phyloP scores from a whole-genome alignment of 306 rosid species.

The Vigna nakashimae region DNA sequence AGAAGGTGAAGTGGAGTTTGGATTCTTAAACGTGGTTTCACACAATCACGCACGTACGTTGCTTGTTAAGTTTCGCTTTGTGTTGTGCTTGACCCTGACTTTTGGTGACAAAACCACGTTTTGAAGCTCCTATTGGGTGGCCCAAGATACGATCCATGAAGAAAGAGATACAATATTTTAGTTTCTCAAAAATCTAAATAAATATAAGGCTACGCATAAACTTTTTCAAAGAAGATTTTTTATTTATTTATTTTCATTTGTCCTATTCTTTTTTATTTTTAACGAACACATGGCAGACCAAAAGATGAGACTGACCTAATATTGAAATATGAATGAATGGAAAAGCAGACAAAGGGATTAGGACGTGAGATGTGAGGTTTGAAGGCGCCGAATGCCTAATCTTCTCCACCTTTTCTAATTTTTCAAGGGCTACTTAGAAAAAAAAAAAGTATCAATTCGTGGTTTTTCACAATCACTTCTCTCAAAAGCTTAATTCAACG shows the following conservation, averaged over 20 bases:
- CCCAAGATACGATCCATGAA: slow-evolving; percentile 28
- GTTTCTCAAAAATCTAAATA: slow-evolving; percentile 24
- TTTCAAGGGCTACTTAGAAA: slow-evolving; percentile 41
- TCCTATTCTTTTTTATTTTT: slow-evolving; percentile 24
- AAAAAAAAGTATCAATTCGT: not conserved
- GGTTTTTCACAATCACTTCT: slow-evolving; percentile 13
- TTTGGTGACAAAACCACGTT: slow-evolving; percentile 43
- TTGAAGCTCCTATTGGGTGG: slow-evolving; percentile 44
- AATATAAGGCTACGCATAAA: not conserved
- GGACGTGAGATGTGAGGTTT: slow-evolving; percentile 41
- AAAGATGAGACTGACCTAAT: slow-evolving; percentile 52
- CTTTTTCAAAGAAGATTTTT: slow-evolving; percentile 7
- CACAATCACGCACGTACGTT: slow-evolving; percentile 30
- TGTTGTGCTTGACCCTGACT: slow-evolving; percentile 44
- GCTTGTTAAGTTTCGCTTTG: slow-evolving; percentile 33
- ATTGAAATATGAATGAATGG: slow-evolving; percentile 40
- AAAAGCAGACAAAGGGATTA: slow-evolving; percentile 45
- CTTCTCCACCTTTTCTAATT: slow-evolving; percentile 37
- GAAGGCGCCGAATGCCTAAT: slow-evolving; percentile 46
- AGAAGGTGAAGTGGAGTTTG: slow-evolving; percentile 36
- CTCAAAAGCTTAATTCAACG: not conserved
- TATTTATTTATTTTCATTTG: not conserved
- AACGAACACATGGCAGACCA: slow-evolving; percentile 53
- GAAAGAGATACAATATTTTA: slow-evolving; percentile 13
- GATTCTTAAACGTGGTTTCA: slow-evolving; percentile 11